A percentile compares a stretch with the other conserved stretches of the same genome.
Evolutionary conservation across 2,329 filamentous ascomycete species (phyloP).

Genomic region (Tolypocladium endophyticum): DNA sequence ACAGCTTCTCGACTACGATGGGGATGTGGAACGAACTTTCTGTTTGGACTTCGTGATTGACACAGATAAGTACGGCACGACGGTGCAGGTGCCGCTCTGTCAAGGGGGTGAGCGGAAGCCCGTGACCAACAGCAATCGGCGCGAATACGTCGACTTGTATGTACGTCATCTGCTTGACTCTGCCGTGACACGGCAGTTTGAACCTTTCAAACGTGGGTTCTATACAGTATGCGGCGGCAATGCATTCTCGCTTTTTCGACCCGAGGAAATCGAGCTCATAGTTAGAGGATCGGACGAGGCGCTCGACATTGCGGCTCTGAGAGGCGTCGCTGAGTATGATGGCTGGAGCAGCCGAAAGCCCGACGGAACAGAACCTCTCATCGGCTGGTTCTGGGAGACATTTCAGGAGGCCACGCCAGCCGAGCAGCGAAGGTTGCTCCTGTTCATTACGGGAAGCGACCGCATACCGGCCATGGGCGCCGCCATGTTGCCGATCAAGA

Average conservation of each 20-base stretch:
- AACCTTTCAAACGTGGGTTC: conserved; percentile 89
- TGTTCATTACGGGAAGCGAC: conserved; percentile 85
- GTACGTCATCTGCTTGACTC: conserved; percentile 70
- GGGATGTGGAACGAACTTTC: conserved; percentile 71
- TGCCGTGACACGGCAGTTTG: conserved; percentile 71
- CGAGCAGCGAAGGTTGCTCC: conserved; percentile 68
- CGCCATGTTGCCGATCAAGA: conserved; percentile 64
- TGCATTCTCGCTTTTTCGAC: conserved; percentile 74
- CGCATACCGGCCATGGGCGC: conserved; percentile 83
- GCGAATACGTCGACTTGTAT: conserved; percentile 80
- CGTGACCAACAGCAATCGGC: conserved; percentile 75
- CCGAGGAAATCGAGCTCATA: conserved; percentile 84
- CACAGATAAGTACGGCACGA: conserved; percentile 64
- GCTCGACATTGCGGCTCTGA: conserved; percentile 66
- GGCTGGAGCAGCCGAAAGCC: conserved; percentile 57
- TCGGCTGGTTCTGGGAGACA: conserved; percentile 83
- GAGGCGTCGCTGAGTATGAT: conserved; percentile 70
- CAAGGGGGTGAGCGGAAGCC: conserved; percentile 60
- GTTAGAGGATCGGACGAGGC: conserved; percentile 76
- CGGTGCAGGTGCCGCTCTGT: conserved; percentile 58
- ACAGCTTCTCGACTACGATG: conserved; percentile 71
- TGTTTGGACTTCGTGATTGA: conserved; percentile 73
- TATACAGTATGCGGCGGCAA: conserved; percentile 87
- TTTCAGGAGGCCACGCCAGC: conserved; percentile 55
- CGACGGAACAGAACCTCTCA: conserved; percentile 51